Percentiles rank a stretch among this genome's conserved stretches.
phyloP scores from a whole-genome alignment of 2,329 filamentous ascomycete genomes.

The Sarocladiaceae sp. region DNA sequence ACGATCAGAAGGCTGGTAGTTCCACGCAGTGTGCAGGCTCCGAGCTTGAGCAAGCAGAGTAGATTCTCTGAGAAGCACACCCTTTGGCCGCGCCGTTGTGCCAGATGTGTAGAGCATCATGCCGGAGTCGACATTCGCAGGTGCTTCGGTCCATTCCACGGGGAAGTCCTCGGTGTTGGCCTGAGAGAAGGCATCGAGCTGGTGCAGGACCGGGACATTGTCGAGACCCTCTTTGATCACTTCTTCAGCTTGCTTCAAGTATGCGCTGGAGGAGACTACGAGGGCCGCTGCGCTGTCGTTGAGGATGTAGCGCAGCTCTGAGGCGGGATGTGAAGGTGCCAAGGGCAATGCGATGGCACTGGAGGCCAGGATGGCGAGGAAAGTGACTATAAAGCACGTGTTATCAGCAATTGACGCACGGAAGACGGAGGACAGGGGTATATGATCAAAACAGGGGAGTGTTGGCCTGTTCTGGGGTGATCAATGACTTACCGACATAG shows the following conservation, averaged over 20 bases:
- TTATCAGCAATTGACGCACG: too few species aligned
- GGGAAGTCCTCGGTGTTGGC: background rate
- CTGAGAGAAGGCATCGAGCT: background rate
- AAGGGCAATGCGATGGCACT: background rate
- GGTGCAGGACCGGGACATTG: background rate
- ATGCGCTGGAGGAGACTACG: background rate
- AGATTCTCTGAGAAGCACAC: slow-evolving; percentile 76
- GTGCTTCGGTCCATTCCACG: background rate
- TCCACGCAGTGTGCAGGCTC: slow-evolving; percentile 81
- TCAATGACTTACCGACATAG: slow-evolving; percentile 89
- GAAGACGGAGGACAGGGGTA: too few species aligned
- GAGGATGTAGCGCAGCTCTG: background rate
- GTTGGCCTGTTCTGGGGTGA: background rate
- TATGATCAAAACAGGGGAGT: background rate
- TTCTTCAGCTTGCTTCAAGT: background rate
- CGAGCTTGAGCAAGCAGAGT: slow-evolving; percentile 78
- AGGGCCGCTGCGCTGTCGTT: background rate
- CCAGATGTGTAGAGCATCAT: slow-evolving; percentile 98
- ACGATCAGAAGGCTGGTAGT: slow-evolving; percentile 72
- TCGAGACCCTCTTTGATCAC: background rate
- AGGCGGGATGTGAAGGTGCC: background rate
- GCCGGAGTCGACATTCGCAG: background rate
- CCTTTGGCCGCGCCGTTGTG: slow-evolving; percentile 92
- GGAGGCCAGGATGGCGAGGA: background rate
- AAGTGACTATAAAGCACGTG: background rate